A percentile compares a stretch with the other conserved stretches of the same genome.
phyloP scores from a whole-genome alignment of 1,284 basidiomycete species.

The Pterula multifida region DNA sequence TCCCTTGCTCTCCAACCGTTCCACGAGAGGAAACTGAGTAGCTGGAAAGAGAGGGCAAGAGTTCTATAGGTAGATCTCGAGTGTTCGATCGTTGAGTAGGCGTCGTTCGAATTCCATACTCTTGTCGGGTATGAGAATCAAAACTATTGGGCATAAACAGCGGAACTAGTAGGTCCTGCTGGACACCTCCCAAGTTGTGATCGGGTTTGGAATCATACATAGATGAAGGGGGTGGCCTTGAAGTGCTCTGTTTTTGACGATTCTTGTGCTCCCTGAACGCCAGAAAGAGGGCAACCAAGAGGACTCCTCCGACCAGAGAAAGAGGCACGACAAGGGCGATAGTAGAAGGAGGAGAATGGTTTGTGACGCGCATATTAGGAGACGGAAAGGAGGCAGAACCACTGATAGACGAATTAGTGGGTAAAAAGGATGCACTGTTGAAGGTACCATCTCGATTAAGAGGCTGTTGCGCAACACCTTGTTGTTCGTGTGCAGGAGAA shows the following conservation, averaged over 20 bases:
- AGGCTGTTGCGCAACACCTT: background rate
- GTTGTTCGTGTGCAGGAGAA: background rate
- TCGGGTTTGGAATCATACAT: background rate
- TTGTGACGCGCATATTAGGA: background rate
- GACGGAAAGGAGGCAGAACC: background rate
- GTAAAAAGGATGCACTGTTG: background rate
- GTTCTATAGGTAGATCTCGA: background rate
- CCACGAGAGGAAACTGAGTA: background rate
- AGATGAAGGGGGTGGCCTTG: background rate
- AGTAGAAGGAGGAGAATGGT: background rate
- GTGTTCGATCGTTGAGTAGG: background rate
- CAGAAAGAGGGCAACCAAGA: background rate
- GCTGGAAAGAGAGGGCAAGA: background rate
- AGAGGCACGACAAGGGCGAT: background rate
- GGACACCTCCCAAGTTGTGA: background rate
- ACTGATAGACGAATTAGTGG: background rate
- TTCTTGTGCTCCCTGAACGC: background rate
- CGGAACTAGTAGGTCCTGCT: background rate
- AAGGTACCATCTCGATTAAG: background rate
- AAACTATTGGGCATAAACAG: background rate
- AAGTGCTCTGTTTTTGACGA: background rate
- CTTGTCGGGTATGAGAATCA: background rate
- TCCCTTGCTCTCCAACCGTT: background rate
- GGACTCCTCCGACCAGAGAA: background rate
- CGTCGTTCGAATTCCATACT: background rate